Evolutionary conservation across 495 filamentous ascomycete species (phyloP).

Genomic region (Tuber melanosporum): DNA sequence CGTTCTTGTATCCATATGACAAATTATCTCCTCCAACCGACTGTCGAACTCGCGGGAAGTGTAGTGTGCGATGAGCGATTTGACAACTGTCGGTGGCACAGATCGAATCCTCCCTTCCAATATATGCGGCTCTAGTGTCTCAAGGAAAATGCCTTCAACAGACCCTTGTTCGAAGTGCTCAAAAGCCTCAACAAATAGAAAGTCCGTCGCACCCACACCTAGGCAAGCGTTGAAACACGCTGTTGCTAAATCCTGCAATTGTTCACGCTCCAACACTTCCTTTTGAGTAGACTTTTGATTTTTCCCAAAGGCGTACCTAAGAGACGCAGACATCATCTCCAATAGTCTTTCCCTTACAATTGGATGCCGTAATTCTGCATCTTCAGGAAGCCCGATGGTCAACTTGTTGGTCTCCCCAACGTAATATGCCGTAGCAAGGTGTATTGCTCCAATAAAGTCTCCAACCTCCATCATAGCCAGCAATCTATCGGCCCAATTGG

Average conservation of each 20-base stretch:
- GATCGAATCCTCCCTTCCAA: slow-evolving; percentile 66
- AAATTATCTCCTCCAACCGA: slow-evolving; percentile 89
- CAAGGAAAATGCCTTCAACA: slow-evolving; percentile 68
- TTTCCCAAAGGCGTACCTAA: slow-evolving; percentile 80
- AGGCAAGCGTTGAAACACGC: slow-evolving; percentile 79
- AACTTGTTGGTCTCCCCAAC: slow-evolving; percentile 80
- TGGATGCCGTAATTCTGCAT: slow-evolving; percentile 63
- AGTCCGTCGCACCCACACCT: slow-evolving; percentile 66
- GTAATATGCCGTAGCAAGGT: slow-evolving; percentile 85
- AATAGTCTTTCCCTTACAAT: slow-evolving; percentile 83
- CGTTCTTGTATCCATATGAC: slow-evolving; percentile 79
- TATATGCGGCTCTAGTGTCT: slow-evolving; percentile 78
- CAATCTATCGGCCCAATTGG: slow-evolving; percentile 98
- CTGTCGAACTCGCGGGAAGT: slow-evolving; percentile 62
- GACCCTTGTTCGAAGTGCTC: slow-evolving; percentile 76
- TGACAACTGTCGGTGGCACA: slow-evolving; percentile 76
- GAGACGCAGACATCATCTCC: slow-evolving; percentile 89
- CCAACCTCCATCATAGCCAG: slow-evolving; percentile 92
- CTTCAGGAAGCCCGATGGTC: slow-evolving; percentile 87
- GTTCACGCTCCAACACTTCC: slow-evolving; percentile 50
- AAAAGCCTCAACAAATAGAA: slow-evolving; percentile 85
- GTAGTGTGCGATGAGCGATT: slow-evolving; percentile 75
- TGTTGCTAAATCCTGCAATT: slow-evolving; percentile 70
- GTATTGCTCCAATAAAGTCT: slow-evolving; percentile 84
- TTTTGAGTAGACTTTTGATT: slow-evolving; percentile 40